These are phyloP conservation scores for Macadamia tetraphylla DNA, from an alignment of 164 flowering plant genomes.

Conservation along the genomic window DNA sequence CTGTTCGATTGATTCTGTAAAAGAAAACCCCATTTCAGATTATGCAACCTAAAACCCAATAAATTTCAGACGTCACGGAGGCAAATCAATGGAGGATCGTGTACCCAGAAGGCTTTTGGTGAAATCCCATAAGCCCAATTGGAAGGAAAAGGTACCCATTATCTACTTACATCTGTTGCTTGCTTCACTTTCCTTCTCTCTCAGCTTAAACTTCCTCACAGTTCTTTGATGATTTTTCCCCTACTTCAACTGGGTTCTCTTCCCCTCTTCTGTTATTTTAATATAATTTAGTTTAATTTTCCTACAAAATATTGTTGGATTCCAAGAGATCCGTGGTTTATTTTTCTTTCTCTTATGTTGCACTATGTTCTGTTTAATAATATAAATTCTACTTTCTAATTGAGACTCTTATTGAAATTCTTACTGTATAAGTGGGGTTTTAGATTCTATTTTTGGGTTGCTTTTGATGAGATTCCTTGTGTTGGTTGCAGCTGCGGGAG, in stretches of 20 bases:
- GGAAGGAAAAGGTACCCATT: constrained; percentile 24
- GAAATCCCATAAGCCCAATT: constrained; percentile 19
- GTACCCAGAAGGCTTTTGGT: constrained; percentile 13
- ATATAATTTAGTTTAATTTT: neutral
- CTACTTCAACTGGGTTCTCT: neutral
- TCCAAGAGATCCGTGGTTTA: too few relatives aligned
- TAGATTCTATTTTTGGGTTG: neutral
- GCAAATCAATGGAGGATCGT: constrained; percentile 18
- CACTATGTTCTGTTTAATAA: too few relatives aligned
- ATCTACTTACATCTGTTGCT: too few relatives aligned
- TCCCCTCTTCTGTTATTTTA: neutral
- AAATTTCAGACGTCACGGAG: neutral
- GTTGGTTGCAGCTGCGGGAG: constrained; percentile 52
- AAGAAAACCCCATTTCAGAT: neutral
- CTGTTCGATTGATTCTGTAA: neutral
- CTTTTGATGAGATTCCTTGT: neutral
- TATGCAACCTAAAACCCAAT: neutral
- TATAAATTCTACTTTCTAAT: too few relatives aligned
- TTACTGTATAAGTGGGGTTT: neutral
- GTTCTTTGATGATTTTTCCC: neutral
- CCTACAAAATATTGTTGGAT: too few relatives aligned
- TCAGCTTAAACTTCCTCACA: neutral
- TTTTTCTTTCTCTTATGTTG: too few relatives aligned
- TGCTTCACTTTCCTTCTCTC: too few relatives aligned
- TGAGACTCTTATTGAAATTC: too few relatives aligned